These are phyloP conservation scores for Mucor sp. DNA, from an alignment of 371 early-diverging fungal genomes.

Conservation along the genomic window DNA sequence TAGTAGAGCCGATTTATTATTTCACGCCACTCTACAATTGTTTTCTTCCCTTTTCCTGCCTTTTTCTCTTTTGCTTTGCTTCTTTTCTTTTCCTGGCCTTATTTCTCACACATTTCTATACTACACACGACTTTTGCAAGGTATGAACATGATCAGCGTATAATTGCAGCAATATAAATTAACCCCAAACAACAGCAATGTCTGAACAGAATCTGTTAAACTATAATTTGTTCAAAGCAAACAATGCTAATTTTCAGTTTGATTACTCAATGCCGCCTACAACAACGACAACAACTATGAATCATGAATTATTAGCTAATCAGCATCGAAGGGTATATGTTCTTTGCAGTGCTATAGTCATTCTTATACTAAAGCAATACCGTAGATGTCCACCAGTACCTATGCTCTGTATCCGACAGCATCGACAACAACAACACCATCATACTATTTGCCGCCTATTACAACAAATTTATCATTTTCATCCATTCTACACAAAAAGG, in stretches of 20 bases:
- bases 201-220: slow-evolving; percentile 19
- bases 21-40: slow-evolving; percentile 17
- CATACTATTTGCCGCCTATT: slow-evolving; percentile 12
- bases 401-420: not conserved
- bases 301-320: not conserved
- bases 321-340: slow-evolving; percentile 17
- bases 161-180: too few species aligned
- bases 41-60: slow-evolving; percentile 6
- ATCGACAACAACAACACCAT: not conserved
- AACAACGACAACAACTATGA: not conserved
- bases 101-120: not conserved
- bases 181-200: slow-evolving; percentile 2
- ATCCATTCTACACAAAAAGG: slow-evolving; percentile 8
- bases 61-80: not conserved
- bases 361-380: too few species aligned
- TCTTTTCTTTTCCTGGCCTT: not conserved
- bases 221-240: slow-evolving; percentile 12
- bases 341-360: not conserved
- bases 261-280: slow-evolving; percentile 4
- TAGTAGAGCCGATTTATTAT: not conserved
- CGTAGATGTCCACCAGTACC: not conserved
- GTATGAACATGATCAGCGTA: not conserved
- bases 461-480: slow-evolving; percentile 3
- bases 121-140: not conserved
- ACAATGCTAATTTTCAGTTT: slow-evolving; percentile 5